Conservation (phyloP, 148 eudicot species). For the Fagopyrum homotropicum region DNA sequence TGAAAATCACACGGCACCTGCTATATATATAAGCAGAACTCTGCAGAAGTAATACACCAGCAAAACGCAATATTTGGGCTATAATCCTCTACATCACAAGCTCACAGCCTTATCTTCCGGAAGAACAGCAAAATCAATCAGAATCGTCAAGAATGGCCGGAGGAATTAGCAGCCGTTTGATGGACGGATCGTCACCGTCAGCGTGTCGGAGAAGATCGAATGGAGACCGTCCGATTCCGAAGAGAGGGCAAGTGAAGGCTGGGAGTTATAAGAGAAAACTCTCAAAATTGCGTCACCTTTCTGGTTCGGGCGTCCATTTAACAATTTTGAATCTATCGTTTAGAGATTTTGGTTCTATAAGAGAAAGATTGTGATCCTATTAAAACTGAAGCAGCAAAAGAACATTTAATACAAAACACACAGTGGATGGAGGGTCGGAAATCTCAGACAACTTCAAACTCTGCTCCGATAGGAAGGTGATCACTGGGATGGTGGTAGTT, state of each 20-base stretch:
- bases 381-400: not conserved
- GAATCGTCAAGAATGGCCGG: constrained; percentile 5
- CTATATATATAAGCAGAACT: constrained; percentile 9
- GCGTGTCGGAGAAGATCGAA: not conserved
- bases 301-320: not conserved
- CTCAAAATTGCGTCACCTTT: not conserved
- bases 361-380: not conserved
- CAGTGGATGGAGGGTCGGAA: not conserved
- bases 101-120: not conserved
- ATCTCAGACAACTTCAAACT: constrained; percentile 38
- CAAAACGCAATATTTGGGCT: not conserved
- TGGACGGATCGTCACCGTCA: constrained; percentile 11
- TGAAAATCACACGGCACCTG: no score
- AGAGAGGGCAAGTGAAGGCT: constrained; percentile 48
- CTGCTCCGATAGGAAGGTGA: constrained; percentile 74
- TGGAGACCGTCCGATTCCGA: constrained; percentile 35
- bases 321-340: not conserved
- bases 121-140: not conserved
- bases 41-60: not conserved
- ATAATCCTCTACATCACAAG: not conserved
- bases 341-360: not conserved
- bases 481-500: constrained; percentile 88
- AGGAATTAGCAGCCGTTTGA: constrained; percentile 15
- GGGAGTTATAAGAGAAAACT: constrained; percentile 27
- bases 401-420: not conserved